A percentile compares a stretch with the other conserved stretches of the same genome.
phyloP scores from a whole-genome alignment of 148 eudicot genomes.

The Chenopodium album region DNA sequence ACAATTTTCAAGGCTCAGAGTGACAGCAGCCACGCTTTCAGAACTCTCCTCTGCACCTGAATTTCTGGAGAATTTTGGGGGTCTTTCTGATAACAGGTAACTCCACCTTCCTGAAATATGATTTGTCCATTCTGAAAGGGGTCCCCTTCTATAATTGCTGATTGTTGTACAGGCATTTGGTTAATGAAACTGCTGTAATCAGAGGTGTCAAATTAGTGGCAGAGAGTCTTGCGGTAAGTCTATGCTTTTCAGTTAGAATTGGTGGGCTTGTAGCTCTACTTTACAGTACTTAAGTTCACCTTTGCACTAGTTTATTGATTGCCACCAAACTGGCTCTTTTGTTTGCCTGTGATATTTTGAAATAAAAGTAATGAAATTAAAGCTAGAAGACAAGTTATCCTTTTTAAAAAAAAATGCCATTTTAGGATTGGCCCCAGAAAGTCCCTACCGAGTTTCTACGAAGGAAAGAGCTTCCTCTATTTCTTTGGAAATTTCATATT shows the following conservation, averaged over 20 bases:
- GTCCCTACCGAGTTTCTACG: no score
- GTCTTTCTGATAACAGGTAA: slow-evolving; percentile 81
- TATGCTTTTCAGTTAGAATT: slow-evolving; percentile 11
- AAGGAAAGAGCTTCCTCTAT: no score
- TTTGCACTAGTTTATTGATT: not conserved
- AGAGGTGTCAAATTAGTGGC: slow-evolving; percentile 87
- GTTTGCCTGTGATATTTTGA: not conserved
- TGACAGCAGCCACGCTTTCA: slow-evolving; percentile 94
- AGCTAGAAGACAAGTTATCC: no score
- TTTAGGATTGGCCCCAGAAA: no score
- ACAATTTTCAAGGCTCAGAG: slow-evolving; percentile 91
- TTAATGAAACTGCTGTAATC: slow-evolving; percentile 60
- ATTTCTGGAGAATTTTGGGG: slow-evolving; percentile 78
- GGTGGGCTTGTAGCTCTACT: not conserved
- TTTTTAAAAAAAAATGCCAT: no score
- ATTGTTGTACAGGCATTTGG: slow-evolving; percentile 53
- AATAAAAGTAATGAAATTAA: no score
- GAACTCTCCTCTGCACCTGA: slow-evolving; percentile 77
- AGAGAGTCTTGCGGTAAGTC: slow-evolving; percentile 90
- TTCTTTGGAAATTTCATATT: no score
- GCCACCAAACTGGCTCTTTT: not conserved
- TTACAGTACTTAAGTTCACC: not conserved
- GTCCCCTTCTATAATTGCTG: slow-evolving; percentile 12
- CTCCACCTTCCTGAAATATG: not conserved
- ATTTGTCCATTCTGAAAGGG: slow-evolving; percentile 4